Conservation (phyloP, 306 rosid genomes). For the Psophocarpus tetragonolobus region DNA sequence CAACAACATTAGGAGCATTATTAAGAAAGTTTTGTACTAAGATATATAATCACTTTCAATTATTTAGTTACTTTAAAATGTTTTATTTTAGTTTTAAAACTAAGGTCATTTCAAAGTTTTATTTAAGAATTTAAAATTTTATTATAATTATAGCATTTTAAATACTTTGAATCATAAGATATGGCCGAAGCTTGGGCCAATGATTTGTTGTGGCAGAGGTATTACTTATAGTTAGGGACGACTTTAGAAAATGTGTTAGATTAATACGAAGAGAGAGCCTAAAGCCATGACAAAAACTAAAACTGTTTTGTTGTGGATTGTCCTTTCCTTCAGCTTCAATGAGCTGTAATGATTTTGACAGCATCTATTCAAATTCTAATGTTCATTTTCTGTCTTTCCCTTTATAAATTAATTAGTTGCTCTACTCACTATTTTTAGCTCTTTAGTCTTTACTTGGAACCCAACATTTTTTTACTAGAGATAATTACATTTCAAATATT, state of each 20-base stretch:
- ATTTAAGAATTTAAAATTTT: not conserved
- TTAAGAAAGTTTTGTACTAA: too few species aligned
- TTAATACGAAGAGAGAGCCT: not conserved
- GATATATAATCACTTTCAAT: too few species aligned
- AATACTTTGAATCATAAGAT: not conserved
- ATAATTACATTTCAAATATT: too few species aligned
- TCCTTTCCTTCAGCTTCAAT: not conserved
- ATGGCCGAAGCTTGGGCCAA: constrained; percentile 28
- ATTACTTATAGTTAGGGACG: not conserved
- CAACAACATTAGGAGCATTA: too few species aligned
- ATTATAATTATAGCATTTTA: not conserved
- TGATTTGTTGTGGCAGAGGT: constrained; percentile 29
- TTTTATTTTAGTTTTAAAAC: too few species aligned
- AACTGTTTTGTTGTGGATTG: not conserved
- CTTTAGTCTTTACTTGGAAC: too few species aligned
- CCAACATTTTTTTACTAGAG: too few species aligned
- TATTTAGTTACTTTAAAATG: too few species aligned
- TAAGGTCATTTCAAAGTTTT: not conserved
- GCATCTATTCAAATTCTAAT: not conserved
- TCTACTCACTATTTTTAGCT: too few species aligned
- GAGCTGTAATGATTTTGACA: not conserved
- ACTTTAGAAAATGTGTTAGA: constrained; percentile 23
- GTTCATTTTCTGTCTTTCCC: not conserved
- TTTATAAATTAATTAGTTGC: not conserved
- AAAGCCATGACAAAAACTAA: not conserved